phyloP scores from a whole-genome alignment of 139 green algal species.

The Marvania coccoides region DNA sequence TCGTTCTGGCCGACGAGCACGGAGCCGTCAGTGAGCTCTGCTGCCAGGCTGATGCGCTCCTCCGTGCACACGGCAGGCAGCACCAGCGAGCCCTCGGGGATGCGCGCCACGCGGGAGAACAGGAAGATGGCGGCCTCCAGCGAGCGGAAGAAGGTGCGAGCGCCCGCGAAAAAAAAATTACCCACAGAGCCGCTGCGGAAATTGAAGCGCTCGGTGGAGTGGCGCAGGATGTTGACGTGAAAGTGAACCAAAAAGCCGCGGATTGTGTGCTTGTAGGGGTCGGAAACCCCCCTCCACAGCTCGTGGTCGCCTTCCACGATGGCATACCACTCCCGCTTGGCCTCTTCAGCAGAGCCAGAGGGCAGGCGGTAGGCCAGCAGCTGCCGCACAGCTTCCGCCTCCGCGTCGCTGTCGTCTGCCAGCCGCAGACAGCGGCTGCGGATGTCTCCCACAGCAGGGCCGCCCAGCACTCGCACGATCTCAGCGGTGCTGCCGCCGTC shows the following conservation, averaged over 20 bases:
- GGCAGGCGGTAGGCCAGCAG: constrained; percentile 86
- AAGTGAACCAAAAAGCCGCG: constrained; percentile 95
- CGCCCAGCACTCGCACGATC: constrained; percentile 95
- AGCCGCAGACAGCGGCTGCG: constrained; percentile 89
- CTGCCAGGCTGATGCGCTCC: constrained; percentile 88
- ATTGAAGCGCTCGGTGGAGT: constrained; percentile 76
- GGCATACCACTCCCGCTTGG: constrained; percentile 74
- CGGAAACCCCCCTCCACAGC: constrained; percentile 84
- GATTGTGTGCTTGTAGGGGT: constrained; percentile 99
- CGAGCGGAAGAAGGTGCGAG: constrained; percentile 90
- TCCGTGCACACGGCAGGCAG: constrained; percentile 90
- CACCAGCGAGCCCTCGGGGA: constrained; percentile 64
- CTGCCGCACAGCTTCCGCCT: constrained; percentile 57
- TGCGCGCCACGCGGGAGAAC: constrained; percentile 72
- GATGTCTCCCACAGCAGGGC: constrained; percentile 96
- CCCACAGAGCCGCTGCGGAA: constrained; percentile 85
- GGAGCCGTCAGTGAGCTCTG: constrained; percentile 83
- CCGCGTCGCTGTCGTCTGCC: constrained; percentile 75
- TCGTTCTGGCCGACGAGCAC: constrained; percentile 90
- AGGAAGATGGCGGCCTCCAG: constrained; percentile 97
- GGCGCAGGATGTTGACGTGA: constrained; percentile 76
- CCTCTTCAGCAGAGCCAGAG: constrained; percentile 28
- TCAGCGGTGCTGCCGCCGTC: constrained; percentile 95
- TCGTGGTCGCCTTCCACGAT: constrained; percentile 88
- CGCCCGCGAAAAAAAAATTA: constrained; percentile 96